A percentile compares a stretch with the other conserved stretches of the same genome.
These are phyloP conservation scores for Sclerotinia nivalis DNA, from an alignment of 2,329 filamentous ascomycete species.

Conservation along the genomic window DNA sequence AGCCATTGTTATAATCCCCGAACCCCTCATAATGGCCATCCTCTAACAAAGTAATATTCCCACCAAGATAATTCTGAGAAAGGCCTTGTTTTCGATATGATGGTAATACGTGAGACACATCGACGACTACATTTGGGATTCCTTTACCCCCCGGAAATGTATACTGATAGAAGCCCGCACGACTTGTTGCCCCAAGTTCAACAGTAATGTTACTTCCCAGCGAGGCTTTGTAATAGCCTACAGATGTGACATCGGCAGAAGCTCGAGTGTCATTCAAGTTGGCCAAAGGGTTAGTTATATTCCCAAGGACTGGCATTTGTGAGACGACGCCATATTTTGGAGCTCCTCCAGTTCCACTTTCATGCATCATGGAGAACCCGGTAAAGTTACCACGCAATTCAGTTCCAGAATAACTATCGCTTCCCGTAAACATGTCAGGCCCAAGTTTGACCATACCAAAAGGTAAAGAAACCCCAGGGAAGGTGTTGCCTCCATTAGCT, in stretches of 20 bases:
- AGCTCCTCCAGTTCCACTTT: slow-evolving; percentile 66
- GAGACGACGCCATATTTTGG: slow-evolving; percentile 68
- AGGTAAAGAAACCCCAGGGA: slow-evolving; percentile 27
- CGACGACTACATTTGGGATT: slow-evolving; percentile 52
- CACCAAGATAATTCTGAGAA: slow-evolving; percentile 61
- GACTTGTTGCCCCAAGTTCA: slow-evolving; percentile 57
- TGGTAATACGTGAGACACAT: slow-evolving; percentile 64
- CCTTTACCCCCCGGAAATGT: slow-evolving; percentile 50
- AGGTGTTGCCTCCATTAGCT: slow-evolving; percentile 25
- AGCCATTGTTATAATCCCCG: slow-evolving; percentile 66
- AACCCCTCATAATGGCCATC: slow-evolving; percentile 58
- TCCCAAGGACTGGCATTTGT: slow-evolving; percentile 56
- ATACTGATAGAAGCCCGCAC: slow-evolving; percentile 61
- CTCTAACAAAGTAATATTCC: slow-evolving; percentile 53
- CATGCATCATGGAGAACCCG: slow-evolving; percentile 64
- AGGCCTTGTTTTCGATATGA: slow-evolving; percentile 60
- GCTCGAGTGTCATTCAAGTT: slow-evolving; percentile 57
- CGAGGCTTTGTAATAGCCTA: slow-evolving; percentile 62
- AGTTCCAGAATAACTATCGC: slow-evolving; percentile 54
- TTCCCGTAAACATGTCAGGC: slow-evolving; percentile 44
- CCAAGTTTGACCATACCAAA: slow-evolving; percentile 30
- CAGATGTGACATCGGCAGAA: slow-evolving; percentile 50
- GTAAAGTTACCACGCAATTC: slow-evolving; percentile 52
- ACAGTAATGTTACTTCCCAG: slow-evolving; percentile 57
- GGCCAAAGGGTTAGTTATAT: slow-evolving; percentile 53